phyloP scores from a whole-genome alignment of 163 green algal species.

The Chloromonas sp. region DNA sequence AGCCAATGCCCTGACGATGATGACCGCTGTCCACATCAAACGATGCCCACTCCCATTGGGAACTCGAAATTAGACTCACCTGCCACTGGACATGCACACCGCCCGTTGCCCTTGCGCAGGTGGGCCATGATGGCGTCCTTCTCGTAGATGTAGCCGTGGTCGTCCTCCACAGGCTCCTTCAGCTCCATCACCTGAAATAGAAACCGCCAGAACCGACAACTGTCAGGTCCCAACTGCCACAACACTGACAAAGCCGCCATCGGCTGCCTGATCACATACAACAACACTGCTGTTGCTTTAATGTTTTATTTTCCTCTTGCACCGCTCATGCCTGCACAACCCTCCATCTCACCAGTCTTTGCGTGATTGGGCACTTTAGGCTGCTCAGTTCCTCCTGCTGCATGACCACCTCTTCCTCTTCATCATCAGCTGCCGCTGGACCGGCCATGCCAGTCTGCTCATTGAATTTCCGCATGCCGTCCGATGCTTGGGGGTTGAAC shows the following conservation, averaged over 20 bases:
- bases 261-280: background rate
- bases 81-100: background rate
- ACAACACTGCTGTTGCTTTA: background rate
- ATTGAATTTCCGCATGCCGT: too few relatives aligned
- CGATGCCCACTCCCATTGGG: too few relatives aligned
- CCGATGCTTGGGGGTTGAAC: too few relatives aligned
- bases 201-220: background rate
- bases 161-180: constrained; percentile 1
- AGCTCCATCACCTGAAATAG: background rate
- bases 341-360: background rate
- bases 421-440: too few relatives aligned
- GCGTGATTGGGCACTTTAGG: too few relatives aligned
- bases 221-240: background rate
- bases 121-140: background rate
- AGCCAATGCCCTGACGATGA: too few relatives aligned
- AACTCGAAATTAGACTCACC: background rate
- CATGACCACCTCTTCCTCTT: too few relatives aligned
- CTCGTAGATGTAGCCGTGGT: constrained; percentile 4
- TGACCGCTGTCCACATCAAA: too few relatives aligned
- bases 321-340: background rate
- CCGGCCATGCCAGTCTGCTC: too few relatives aligned
- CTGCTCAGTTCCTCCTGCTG: too few relatives aligned
- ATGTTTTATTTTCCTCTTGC: background rate
- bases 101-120: background rate
- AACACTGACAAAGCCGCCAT: background rate